Evolutionary conservation across 208 protist genomes (phyloP), one percentile per base, ranked within the genome.

Genomic region (Leishmania gerbilli): DNA sequence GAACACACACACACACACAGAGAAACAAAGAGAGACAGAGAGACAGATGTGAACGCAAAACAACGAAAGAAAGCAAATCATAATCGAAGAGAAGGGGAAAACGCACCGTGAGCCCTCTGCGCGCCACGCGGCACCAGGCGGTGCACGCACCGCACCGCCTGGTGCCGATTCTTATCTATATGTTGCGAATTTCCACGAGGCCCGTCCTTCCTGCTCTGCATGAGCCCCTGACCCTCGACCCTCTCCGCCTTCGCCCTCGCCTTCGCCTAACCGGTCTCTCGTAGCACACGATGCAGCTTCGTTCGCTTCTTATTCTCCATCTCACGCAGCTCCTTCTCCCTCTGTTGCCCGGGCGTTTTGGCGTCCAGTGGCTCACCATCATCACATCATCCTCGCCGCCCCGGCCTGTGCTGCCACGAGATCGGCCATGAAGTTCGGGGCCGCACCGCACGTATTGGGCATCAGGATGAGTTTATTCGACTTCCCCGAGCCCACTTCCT

Each of bases 401-500:
- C 40, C 82, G 19, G 79, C 40, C 47, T 92, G 91, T 17, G 85
- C 78, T 1, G 87, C 84, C n/a, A 92, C 34, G 40, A 92, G 49
- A n/a, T 92, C 85, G 7, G 79, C 79, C 72, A 91, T 27, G 19
- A 76, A 60, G 67, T 45, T 77, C 42, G 58, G 55, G 45, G 9
- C 60, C n/a, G 42, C 62, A 47, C 79, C 71, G 34, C 37, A 5
- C 2, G 68, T 69, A 64, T 80, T 86, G 1, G 90, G 90, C 68
- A 95, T 72, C 56, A 95, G 49, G 31, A 95, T 85, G 19, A 95
- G 79, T 17, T 84, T 67, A 77, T 89, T 94, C 3, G 87, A 82
- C 37, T 58, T 64, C 2, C 85, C 74, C 9, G 65, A 71, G 21
- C 90, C 92, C 11, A 96, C 87, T 49, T 93, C 93, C 81, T 96